Conservation (phyloP, 208 protist genomes). For the Angomonas desouzai region DNA sequence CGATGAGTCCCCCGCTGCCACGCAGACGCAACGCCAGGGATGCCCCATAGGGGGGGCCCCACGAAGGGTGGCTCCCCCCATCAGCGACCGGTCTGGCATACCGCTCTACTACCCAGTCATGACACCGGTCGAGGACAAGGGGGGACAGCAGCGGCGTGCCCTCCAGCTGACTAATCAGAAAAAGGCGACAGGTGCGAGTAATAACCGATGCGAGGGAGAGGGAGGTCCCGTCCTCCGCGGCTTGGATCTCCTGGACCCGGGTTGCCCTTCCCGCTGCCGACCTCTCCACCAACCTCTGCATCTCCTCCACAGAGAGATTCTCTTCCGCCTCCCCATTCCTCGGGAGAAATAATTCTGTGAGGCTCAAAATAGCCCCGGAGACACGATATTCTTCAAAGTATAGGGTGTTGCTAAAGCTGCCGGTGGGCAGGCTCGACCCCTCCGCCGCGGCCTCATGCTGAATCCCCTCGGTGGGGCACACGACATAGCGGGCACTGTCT, state of each 20-base stretch:
- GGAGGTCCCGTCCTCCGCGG: not conserved
- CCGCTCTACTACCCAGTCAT: not conserved
- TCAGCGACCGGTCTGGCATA: not conserved
- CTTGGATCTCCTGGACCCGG: not conserved
- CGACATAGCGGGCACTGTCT: slow-evolving; percentile 45
- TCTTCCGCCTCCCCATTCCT: not conserved
- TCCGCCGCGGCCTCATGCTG: not conserved
- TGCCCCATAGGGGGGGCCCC: not conserved
- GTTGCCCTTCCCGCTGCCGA: not conserved
- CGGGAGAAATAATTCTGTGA: slow-evolving; percentile 58
- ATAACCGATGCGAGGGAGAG: not conserved
- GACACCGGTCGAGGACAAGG: not conserved
- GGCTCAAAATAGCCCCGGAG: slow-evolving; percentile 27
- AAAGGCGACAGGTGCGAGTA: not conserved
- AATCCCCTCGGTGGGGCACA: slow-evolving; percentile 15
- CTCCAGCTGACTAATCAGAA: not conserved
- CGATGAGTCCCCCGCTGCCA: not conserved
- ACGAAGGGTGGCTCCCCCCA: not conserved
- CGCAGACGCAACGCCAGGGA: not conserved
- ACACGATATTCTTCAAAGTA: slow-evolving; percentile 39
- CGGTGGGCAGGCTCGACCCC: not conserved
- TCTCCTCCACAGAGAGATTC: not conserved
- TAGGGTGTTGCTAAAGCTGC: slow-evolving; percentile 35
- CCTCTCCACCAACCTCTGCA: not conserved
- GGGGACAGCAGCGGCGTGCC: not conserved